Conservation (phyloP, 768 basidiomycete genomes). For the Leucocoprinus leucothites region DNA sequence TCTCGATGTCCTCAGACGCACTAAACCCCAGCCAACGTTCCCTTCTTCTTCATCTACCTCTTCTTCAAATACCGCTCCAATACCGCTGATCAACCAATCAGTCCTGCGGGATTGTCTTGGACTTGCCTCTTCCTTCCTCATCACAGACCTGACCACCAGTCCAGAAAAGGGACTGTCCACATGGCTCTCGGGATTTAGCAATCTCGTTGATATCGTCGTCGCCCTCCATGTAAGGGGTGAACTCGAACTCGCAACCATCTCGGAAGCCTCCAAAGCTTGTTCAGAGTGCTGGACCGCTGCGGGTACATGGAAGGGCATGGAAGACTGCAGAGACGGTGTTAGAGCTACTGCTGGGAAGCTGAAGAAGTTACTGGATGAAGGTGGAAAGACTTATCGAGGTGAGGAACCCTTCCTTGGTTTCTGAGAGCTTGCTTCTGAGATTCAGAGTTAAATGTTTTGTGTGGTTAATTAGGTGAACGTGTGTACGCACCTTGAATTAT, state of each 20-base stretch:
- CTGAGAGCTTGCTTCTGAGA: background rate
- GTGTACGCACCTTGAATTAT: conserved; percentile 34
- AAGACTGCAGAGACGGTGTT: conserved; percentile 61
- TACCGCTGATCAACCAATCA: conserved; percentile 52
- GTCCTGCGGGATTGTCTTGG: conserved; percentile 61
- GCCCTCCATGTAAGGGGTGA: conserved; percentile 66
- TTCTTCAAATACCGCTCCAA: conserved; percentile 14
- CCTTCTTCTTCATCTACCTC: background rate
- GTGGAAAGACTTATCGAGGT: conserved; percentile 49
- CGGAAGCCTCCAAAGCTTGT: conserved; percentile 65
- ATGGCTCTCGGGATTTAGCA: conserved; percentile 67
- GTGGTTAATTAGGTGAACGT: conserved; percentile 25
- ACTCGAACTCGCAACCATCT: conserved; percentile 75
- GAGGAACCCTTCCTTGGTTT: conserved; percentile 11
- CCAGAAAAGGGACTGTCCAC: conserved; percentile 50
- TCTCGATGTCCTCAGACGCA: conserved; percentile 45
- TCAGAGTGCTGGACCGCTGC: conserved; percentile 81
- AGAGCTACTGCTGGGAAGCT: conserved; percentile 59
- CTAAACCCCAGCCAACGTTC: conserved; percentile 33
- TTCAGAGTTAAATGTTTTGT: conserved; percentile 7
- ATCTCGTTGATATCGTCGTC: conserved; percentile 68
- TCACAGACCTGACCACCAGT: conserved; percentile 71
- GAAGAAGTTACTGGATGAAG: conserved; percentile 53
- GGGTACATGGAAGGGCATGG: conserved; percentile 65
- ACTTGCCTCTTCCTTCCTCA: conserved; percentile 74